Percentiles rank a stretch among this genome's conserved stretches.
Evolutionary conservation across 768 basidiomycete species (phyloP).

Genomic region (Galerina marginata): DNA sequence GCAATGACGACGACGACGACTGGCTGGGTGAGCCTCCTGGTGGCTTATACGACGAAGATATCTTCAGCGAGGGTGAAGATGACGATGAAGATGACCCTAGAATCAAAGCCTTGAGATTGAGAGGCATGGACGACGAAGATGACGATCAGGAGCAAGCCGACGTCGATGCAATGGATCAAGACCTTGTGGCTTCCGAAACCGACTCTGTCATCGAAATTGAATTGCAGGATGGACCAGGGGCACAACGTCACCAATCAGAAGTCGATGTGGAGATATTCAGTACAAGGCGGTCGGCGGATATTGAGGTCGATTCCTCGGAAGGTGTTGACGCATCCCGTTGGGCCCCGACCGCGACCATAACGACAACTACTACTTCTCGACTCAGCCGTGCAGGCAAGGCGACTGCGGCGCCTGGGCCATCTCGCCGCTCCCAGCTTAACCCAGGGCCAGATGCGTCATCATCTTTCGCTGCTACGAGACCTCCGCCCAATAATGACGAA

Average conservation of each 20-base stretch:
- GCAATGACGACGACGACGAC: constrained; percentile 72
- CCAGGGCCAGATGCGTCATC: constrained; percentile 12
- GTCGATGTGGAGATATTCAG: constrained; percentile 17
- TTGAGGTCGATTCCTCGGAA: constrained; percentile 26
- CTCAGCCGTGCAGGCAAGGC: constrained; percentile 9
- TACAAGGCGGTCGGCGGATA: constrained; percentile 16
- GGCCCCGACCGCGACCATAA: constrained; percentile 29
- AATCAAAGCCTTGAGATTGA: constrained; percentile 18
- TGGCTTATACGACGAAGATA: constrained; percentile 76
- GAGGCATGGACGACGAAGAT: constrained; percentile 9
- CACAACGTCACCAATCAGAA: background rate
- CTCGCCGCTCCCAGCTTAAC: constrained; percentile 13
- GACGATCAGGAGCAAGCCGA: constrained; percentile 58
- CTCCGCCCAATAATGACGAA: constrained; percentile 28
- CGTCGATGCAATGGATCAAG: constrained; percentile 79
- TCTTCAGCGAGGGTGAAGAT: constrained; percentile 59
- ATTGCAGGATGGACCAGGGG: constrained; percentile 12
- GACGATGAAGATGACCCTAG: constrained; percentile 43
- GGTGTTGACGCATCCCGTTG: constrained; percentile 39
- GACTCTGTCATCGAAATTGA: constrained; percentile 40
- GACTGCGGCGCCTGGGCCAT: constrained; percentile 7
- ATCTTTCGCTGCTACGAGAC: constrained; percentile 6
- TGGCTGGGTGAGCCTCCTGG: constrained; percentile 83
- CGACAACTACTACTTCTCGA: constrained; percentile 15
- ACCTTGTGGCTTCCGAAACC: constrained; percentile 49